Evolutionary conservation across 2,329 filamentous ascomycete genomes (phyloP).

Genomic region (Calcarisporium arbuscula): DNA sequence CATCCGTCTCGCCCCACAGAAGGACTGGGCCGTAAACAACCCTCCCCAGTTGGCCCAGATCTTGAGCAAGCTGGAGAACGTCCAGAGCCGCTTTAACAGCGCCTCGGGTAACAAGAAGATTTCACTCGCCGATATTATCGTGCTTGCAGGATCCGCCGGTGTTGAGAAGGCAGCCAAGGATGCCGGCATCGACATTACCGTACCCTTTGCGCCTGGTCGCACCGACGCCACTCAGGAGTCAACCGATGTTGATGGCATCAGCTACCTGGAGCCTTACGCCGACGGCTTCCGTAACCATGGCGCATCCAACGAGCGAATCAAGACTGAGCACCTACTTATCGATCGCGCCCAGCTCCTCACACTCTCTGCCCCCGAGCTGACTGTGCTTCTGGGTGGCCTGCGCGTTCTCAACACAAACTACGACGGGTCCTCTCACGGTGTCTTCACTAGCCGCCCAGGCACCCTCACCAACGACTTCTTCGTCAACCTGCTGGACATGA

Average conservation of each 20-base stretch:
- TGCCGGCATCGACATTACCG: conserved; percentile 41
- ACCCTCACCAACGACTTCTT: conserved; percentile 76
- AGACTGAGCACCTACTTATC: conserved; percentile 63
- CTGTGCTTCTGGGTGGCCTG: conserved; percentile 65
- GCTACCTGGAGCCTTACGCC: conserved; percentile 59
- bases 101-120: conserved; percentile 67
- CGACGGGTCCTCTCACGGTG: conserved; percentile 59
- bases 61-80: conserved; percentile 51
- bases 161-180: conserved; percentile 62
- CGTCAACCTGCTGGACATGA: conserved; percentile 66
- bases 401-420: conserved; percentile 65
- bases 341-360: conserved; percentile 67
- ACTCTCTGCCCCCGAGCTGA: conserved; percentile 64
- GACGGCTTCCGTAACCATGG: conserved; percentile 81
- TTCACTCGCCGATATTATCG: conserved; percentile 72
- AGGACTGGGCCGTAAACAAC: conserved; percentile 70
- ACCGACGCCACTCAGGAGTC: conserved; percentile 65
- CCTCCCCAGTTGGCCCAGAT: conserved; percentile 58
- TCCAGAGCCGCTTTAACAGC: conserved; percentile 62
- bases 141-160: conserved; percentile 64
- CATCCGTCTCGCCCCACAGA: conserved; percentile 67
- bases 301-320: conserved; percentile 51
- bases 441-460: conserved; percentile 63
- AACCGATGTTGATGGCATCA: conserved; percentile 60
- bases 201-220: conserved; percentile 69